A percentile compares a stretch with the other conserved stretches of the same genome.
Evolutionary conservation across 306 rosid species (phyloP).

Genomic region (Sicyos edulis): DNA sequence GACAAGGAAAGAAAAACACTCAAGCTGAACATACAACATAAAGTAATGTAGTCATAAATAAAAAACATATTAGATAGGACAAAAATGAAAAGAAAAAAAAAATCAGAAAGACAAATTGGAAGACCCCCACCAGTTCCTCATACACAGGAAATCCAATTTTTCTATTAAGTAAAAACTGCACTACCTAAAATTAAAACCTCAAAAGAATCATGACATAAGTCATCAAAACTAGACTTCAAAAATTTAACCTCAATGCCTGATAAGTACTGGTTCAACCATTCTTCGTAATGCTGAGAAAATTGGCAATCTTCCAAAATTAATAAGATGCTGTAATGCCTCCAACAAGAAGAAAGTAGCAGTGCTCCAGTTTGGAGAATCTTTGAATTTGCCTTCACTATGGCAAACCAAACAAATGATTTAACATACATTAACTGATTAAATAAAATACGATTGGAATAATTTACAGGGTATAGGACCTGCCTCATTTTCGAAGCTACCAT

Average conservation of each 20-base stretch:
- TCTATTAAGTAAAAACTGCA: background rate
- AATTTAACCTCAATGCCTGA: conserved; percentile 76
- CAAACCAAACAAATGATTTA: conserved; percentile 31
- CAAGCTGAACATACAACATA: background rate
- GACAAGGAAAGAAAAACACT: background rate
- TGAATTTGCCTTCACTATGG: conserved; percentile 49
- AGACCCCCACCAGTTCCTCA: background rate
- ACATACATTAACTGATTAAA: conserved; percentile 23
- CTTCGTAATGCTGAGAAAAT: conserved; percentile 49
- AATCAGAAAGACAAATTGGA: background rate
- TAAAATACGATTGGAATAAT: conserved; percentile 20
- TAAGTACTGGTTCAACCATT: conserved; percentile 72
- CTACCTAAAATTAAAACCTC: background rate
- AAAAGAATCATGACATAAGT: background rate
- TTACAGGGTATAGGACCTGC: conserved; percentile 62
- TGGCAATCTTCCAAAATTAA: conserved; percentile 67
- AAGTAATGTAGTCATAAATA: background rate
- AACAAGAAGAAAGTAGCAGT: conserved; percentile 79
- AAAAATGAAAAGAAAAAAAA: background rate
- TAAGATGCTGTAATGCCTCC: conserved; percentile 85
- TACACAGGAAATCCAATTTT: background rate
- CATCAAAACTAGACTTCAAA: conserved; percentile 1
- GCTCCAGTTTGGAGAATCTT: conserved; percentile 56
- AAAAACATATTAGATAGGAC: background rate
- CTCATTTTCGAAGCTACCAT: conserved; percentile 45